phyloP scores from a whole-genome alignment of 176 grass and related monocot species.

The Triticum timopheevii region DNA sequence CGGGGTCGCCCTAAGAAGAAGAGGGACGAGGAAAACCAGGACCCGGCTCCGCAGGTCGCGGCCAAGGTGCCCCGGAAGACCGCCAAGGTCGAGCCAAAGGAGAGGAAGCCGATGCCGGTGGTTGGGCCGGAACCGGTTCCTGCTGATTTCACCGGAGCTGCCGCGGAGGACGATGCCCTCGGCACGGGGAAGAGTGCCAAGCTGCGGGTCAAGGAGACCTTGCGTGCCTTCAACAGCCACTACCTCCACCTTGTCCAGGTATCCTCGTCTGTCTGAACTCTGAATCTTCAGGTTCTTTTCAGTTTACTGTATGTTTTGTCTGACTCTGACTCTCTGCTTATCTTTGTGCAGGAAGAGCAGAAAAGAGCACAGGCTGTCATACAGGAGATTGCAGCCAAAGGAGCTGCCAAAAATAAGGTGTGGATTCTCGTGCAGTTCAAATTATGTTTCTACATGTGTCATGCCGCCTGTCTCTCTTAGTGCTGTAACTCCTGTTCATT shows the following conservation, averaged over 20 bases:
- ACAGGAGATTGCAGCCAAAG: conserved; percentile 45
- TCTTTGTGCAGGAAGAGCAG: conserved; percentile 46
- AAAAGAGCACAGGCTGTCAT: conserved; percentile 39
- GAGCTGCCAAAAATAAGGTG: conserved; percentile 33
- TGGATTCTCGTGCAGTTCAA: neutral
- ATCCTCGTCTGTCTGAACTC: neutral
- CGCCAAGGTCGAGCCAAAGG: neutral
- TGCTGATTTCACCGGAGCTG: neutral
- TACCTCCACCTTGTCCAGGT: conserved; percentile 88
- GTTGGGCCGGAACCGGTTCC: conserved; percentile 14
- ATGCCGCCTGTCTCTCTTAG: no score
- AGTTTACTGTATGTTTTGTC: neutral
- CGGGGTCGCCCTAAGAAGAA: conserved; percentile 30
- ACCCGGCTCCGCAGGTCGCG: neutral
- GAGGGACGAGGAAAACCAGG: conserved; percentile 35
- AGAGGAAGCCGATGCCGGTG: neutral
- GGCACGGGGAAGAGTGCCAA: conserved; percentile 51
- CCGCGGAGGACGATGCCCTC: conserved; percentile 7
- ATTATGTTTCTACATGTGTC: neutral
- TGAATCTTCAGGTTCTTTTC: neutral
- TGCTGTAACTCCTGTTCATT: neutral
- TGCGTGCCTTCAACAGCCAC: conserved; percentile 69
- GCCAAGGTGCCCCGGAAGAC: conserved; percentile 4
- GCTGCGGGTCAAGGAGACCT: conserved; percentile 60
- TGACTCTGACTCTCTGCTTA: conserved; percentile 1